phyloP scores from a whole-genome alignment of 176 grass and related monocot genomes.

The Oryza officinalis region DNA sequence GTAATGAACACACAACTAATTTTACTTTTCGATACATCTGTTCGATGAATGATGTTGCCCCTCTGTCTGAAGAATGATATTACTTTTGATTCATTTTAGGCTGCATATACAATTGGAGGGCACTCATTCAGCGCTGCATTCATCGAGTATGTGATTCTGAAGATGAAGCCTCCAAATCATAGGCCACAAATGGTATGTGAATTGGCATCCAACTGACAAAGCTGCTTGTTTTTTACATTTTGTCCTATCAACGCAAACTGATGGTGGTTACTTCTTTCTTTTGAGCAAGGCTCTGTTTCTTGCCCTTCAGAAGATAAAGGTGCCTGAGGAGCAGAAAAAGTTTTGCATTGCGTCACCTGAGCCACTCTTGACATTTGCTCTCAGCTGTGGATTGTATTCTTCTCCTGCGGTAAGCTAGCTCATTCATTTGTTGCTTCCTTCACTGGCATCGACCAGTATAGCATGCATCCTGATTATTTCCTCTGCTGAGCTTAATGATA shows the following conservation, averaged over 20 bases:
- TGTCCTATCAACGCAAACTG: not conserved
- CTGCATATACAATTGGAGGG: constrained; percentile 81
- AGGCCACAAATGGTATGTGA: constrained; percentile 83
- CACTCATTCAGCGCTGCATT: constrained; percentile 89
- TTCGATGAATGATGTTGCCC: not conserved
- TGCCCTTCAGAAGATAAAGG: constrained; percentile 88
- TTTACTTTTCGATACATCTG: not conserved
- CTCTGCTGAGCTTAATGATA: not conserved
- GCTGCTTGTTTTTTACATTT: constrained; percentile 2
- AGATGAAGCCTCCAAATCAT: constrained; percentile 83
- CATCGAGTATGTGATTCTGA: constrained; percentile 87
- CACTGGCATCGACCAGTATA: not conserved
- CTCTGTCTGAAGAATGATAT: not conserved
- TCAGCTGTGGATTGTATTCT: constrained; percentile 90
- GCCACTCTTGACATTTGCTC: constrained; percentile 78
- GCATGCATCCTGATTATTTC: not conserved
- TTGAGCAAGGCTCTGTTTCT: constrained; percentile 70
- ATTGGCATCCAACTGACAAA: constrained; percentile 4
- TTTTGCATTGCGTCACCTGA: constrained; percentile 67
- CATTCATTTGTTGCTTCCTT: not conserved
- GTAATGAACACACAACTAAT: not conserved
- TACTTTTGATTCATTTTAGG: constrained; percentile 33
- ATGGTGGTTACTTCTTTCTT: constrained; percentile 28
- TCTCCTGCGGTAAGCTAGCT: constrained; percentile 65
- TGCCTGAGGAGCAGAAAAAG: constrained; percentile 82